Percentiles rank a stretch among this genome's conserved stretches.
These are phyloP conservation scores for Phytophthora sojae DNA, from an alignment of 352 stramenopile species.

Conservation along the genomic window DNA sequence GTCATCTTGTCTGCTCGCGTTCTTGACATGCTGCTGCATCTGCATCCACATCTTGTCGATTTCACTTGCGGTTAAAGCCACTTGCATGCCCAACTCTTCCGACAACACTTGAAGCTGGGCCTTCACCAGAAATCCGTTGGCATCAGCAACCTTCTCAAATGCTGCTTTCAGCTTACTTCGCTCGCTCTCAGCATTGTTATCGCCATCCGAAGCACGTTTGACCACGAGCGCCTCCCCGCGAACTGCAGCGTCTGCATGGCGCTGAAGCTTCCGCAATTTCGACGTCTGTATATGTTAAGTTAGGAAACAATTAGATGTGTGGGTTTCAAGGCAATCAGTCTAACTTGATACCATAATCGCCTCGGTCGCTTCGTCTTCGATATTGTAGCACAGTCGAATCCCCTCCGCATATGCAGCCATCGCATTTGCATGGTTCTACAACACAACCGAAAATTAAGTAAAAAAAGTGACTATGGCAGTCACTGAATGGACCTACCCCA, in stretches of 20 bases:
- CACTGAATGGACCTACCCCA: conserved; percentile 28
- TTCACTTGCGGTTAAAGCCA: conserved; percentile 43
- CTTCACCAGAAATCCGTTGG: conserved; percentile 30
- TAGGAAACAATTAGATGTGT: conserved; percentile 1
- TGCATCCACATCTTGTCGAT: conserved; percentile 67
- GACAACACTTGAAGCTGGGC: conserved; percentile 47
- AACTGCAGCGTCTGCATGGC: conserved; percentile 36
- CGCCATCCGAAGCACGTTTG: conserved; percentile 21
- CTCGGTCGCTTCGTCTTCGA: conserved; percentile 59
- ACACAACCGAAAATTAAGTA: background rate
- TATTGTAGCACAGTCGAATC: conserved; percentile 52
- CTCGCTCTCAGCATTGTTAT: conserved; percentile 32
- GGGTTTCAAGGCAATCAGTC: background rate
- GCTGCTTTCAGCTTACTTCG: conserved; percentile 34
- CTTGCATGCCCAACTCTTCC: conserved; percentile 37
- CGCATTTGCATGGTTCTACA: conserved; percentile 42
- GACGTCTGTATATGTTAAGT: conserved; percentile 32
- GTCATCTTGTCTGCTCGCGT: background rate
- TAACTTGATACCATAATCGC: conserved; percentile 40
- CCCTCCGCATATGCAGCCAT: conserved; percentile 46
- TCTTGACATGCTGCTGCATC: conserved; percentile 18
- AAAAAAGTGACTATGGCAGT: background rate
- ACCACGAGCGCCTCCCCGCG: conserved; percentile 34
- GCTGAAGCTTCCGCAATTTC: conserved; percentile 50
- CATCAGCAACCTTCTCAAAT: conserved; percentile 38